These are phyloP conservation scores for Prototheca wickerhamii DNA, from an alignment of 163 green algal species.

Conservation along the genomic window DNA sequence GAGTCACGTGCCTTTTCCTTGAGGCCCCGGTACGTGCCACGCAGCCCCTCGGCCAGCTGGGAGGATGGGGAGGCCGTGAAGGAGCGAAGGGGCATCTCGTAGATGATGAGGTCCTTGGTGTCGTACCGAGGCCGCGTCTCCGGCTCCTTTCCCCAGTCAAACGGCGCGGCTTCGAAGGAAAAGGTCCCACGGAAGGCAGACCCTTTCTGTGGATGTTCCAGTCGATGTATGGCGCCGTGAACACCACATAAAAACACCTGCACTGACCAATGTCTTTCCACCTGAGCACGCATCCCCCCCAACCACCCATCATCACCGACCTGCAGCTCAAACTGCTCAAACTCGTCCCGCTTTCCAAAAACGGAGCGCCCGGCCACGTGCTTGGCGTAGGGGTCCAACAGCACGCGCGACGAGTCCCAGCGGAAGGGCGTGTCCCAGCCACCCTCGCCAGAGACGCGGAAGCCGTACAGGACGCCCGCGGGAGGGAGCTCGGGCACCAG, in stretches of 20 bases:
- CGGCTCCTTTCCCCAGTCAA: constrained; percentile 86
- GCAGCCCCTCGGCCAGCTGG: constrained; percentile 33
- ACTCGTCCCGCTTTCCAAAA: constrained; percentile 70
- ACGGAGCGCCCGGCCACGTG: constrained; percentile 57
- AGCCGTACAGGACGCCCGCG: constrained; percentile 73
- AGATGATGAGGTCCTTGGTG: constrained; percentile 77
- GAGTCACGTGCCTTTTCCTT: constrained; percentile 52
- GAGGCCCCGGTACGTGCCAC: constrained; percentile 73
- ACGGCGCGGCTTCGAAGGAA: constrained; percentile 69
- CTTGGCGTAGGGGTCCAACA: constrained; percentile 93
- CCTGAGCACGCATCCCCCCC: neutral
- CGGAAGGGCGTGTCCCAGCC: constrained; percentile 71
- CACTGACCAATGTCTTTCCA: neutral
- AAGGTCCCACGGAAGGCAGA: constrained; percentile 79
- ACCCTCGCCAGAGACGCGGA: constrained; percentile 65
- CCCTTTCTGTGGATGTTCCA: constrained; percentile 40
- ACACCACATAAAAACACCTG: neutral
- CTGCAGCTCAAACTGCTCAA: constrained; percentile 61
- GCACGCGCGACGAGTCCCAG: constrained; percentile 40
- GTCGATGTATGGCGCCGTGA: neutral
- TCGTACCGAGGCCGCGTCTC: constrained; percentile 45
- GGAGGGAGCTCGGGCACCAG: constrained; percentile 39
- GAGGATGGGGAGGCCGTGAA: constrained; percentile 68
- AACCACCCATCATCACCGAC: constrained; percentile 11
- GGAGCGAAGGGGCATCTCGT: constrained; percentile 73